phyloP scores from a whole-genome alignment of 148 eudicot genomes.

The Nepenthes mirabilis region DNA sequence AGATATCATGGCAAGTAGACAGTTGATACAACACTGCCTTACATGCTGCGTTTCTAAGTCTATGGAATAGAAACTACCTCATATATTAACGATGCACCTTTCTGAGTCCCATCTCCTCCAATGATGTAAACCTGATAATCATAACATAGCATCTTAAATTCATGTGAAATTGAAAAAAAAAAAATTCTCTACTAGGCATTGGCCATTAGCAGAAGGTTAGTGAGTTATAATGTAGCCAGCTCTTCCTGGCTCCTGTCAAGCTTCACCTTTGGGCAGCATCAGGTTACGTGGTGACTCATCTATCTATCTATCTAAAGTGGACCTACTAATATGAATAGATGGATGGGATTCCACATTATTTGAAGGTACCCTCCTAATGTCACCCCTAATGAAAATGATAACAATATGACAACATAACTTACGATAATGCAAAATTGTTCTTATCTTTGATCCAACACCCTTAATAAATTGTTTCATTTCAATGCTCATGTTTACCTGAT shows the following conservation, averaged over 20 bases:
- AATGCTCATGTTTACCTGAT: constrained; percentile 35
- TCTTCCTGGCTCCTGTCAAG: too few relatives aligned
- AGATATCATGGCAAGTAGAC: too few relatives aligned
- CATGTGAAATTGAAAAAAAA: too few relatives aligned
- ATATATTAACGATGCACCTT: constrained; percentile 40
- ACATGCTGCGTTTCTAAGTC: neutral
- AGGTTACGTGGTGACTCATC: too few relatives aligned
- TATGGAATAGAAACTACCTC: constrained; percentile 19
- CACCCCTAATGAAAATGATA: neutral
- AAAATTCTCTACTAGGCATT: too few relatives aligned
- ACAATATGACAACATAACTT: neutral
- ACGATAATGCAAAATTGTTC: neutral
- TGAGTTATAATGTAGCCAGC: too few relatives aligned
- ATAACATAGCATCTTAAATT: neutral
- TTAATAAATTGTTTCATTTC: neutral
- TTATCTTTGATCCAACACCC: neutral
- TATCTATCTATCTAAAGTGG: too few relatives aligned
- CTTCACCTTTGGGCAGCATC: too few relatives aligned
- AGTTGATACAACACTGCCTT: too few relatives aligned
- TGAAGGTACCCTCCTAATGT: neutral
- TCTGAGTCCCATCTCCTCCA: constrained; percentile 56
- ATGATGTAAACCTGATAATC: constrained; percentile 30
- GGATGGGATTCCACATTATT: neutral
- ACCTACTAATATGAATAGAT: too few relatives aligned
- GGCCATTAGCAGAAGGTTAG: too few relatives aligned